Evolutionary conservation across 176 grass and related monocot species (phyloP).

Genomic region (Carex parvula): DNA sequence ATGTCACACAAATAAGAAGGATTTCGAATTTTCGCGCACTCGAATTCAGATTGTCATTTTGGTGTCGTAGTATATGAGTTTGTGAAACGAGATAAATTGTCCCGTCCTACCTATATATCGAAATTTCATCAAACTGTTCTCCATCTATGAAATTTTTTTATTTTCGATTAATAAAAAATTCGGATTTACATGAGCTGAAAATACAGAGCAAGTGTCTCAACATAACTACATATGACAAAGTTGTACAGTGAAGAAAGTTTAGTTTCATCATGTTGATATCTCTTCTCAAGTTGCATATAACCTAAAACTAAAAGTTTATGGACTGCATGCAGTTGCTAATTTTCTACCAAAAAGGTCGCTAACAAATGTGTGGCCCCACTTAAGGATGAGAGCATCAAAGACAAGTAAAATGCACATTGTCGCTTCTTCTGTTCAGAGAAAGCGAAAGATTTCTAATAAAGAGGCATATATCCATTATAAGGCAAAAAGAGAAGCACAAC

Average conservation of each 20-base stretch:
- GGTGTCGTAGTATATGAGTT: too few species aligned
- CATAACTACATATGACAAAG: neutral
- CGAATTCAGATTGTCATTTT: too few species aligned
- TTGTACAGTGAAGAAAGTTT: neutral
- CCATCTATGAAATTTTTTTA: too few species aligned
- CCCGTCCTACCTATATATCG: too few species aligned
- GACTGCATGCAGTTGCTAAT: neutral
- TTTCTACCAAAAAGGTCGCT: neutral
- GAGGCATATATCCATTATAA: conserved; percentile 20
- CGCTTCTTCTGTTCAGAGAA: neutral
- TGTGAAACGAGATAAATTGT: too few species aligned
- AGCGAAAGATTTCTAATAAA: conserved; percentile 8
- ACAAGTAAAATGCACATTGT: conserved; percentile 5
- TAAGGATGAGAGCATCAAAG: neutral
- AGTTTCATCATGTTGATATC: neutral
- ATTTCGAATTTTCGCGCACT: too few species aligned
- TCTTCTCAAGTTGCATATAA: neutral
- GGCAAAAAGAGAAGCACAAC: neutral
- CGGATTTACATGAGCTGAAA: neutral
- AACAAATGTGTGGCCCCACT: neutral
- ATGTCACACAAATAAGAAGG: too few species aligned
- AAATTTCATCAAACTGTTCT: too few species aligned
- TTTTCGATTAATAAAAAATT: too few species aligned
- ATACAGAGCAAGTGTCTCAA: neutral
- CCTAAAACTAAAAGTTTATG: neutral